Evolutionary conservation across 1,284 basidiomycete genomes (phyloP), one percentile per base, ranked within the genome.

Genomic region (Sphaerobolus stellatus): DNA sequence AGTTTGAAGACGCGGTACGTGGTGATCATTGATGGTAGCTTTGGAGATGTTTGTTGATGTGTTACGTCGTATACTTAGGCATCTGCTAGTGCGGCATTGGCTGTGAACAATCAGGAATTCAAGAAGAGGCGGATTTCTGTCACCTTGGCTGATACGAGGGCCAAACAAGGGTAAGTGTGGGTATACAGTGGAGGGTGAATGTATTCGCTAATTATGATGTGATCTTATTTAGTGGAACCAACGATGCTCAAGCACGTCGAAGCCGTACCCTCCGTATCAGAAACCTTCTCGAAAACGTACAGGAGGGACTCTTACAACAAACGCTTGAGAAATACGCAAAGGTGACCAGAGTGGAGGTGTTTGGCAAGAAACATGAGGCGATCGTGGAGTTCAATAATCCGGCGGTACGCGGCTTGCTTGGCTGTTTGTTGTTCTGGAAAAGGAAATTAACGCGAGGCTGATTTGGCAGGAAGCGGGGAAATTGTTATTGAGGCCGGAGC

Each of bases 301-400:
- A 95, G 65, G 94, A 97, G 67, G 94, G 89, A 0, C 74, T 97
- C 1, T 69, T 98, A 22, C 94, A 98, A 64, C 94, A 98, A 74
- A 74, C 75, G 0, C 73, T 98, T 6, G 91, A 94, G 68, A 94
- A 92, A 70, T 69, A 88, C 43, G 82, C 82, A 1, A 69, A 75
- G 4, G 84, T 97, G 27, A 84, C 80, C 52, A 81, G 89, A 1
- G 79, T 96, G 0, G 90, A 94, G 64, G 76, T 95, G 1, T 88
- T 92, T 61, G 68, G 72, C 7, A 80, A 84, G 51, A 71, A 70
- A 44, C 72, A 77, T 16, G 86, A 94, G 66, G 94, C 93, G 2
- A 71, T 89, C 1, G 85, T 89, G 1, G 90, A 94, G 66, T 74
- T 96, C 25, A 81, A 86, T 52, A 87, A 74, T 52, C 75, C 79